A percentile compares a stretch with the other conserved stretches of the same genome.
Evolutionary conservation across 495 filamentous ascomycete genomes (phyloP).

Genomic region (Daldinia bambusicola): DNA sequence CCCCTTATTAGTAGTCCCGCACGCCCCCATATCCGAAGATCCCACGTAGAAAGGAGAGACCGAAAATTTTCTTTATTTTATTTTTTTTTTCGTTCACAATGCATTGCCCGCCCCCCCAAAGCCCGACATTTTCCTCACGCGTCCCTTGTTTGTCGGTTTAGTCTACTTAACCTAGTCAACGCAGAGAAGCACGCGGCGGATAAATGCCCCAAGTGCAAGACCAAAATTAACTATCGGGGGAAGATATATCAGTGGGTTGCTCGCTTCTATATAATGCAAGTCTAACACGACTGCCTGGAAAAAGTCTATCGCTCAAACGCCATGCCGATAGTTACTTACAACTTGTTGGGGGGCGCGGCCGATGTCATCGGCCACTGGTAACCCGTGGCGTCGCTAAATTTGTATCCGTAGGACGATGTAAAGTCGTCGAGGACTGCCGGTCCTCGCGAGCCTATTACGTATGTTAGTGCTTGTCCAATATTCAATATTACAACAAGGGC

Average conservation of each 20-base stretch:
- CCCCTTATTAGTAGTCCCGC: conserved; percentile 20
- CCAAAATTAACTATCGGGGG: conserved; percentile 38
- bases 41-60: conserved; percentile 28
- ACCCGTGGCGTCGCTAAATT: conserved; percentile 96
- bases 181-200: conserved; percentile 15
- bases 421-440: conserved; percentile 98
- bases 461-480: conserved; percentile 15
- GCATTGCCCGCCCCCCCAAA: conserved; percentile 20
- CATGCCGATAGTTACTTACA: conserved; percentile 62
- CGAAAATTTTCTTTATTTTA: neutral
- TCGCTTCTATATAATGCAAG: conserved; percentile 11
- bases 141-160: conserved; percentile 30
- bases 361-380: conserved; percentile 91
- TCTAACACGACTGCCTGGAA: conserved; percentile 44
- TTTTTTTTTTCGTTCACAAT: conserved; percentile 17
- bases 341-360: conserved; percentile 70
- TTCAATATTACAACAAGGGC: neutral
- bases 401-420: conserved; percentile 96
- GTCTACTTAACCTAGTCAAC: conserved; percentile 32
- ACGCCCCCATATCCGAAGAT: conserved; percentile 21
- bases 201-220: conserved; percentile 36
- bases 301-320: conserved; percentile 42
- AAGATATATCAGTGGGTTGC: conserved; percentile 33
- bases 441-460: conserved; percentile 83
- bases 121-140: conserved; percentile 22